phyloP scores from a whole-genome alignment of 768 basidiomycete species.

The Suillus brevipes region DNA sequence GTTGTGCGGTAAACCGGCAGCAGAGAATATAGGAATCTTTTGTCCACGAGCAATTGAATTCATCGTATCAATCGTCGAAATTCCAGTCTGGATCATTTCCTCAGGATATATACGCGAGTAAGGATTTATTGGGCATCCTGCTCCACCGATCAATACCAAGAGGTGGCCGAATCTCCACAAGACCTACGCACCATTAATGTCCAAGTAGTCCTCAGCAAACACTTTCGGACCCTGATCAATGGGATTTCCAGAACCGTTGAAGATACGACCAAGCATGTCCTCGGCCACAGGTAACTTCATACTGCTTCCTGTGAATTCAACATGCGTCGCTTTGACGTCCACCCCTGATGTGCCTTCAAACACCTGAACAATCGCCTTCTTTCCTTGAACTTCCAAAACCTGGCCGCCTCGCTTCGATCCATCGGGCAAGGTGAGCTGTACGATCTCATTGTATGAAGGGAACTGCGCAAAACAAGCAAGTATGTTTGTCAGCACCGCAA shows the following conservation, averaged over 20 bases:
- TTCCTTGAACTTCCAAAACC: conserved; percentile 96
- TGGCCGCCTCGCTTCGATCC: conserved; percentile 95
- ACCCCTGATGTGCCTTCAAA: conserved; percentile 98
- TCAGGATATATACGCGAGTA: conserved; percentile 99
- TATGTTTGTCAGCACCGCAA: conserved; percentile 16
- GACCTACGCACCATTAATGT: conserved; percentile 84
- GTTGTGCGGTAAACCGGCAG: conserved; percentile 97
- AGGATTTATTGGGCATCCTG: conserved; percentile 97
- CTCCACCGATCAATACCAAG: conserved; percentile 17
- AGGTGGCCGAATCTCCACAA: conserved; percentile 1
- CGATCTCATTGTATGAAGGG: conserved; percentile 98
- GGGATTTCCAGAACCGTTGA: conserved; percentile 97
- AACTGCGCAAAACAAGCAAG: conserved; percentile 53
- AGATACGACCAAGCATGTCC: conserved; percentile 98
- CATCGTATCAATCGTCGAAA: conserved; percentile 97
- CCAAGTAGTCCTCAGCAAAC: conserved; percentile 98
- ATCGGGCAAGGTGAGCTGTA: conserved; percentile 91
- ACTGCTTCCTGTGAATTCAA: conserved; percentile 96
- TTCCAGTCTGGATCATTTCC: conserved; percentile 99
- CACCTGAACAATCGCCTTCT: conserved; percentile 99
- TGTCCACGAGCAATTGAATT: conserved; percentile 99
- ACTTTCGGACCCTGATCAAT: conserved; percentile 99
- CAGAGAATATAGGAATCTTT: conserved; percentile 99
- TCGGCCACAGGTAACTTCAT: conserved; percentile 99
- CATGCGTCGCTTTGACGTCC: conserved; percentile 95